phyloP scores from a whole-genome alignment of 2,329 filamentous ascomycete species.

The Botryotinia calthae region DNA sequence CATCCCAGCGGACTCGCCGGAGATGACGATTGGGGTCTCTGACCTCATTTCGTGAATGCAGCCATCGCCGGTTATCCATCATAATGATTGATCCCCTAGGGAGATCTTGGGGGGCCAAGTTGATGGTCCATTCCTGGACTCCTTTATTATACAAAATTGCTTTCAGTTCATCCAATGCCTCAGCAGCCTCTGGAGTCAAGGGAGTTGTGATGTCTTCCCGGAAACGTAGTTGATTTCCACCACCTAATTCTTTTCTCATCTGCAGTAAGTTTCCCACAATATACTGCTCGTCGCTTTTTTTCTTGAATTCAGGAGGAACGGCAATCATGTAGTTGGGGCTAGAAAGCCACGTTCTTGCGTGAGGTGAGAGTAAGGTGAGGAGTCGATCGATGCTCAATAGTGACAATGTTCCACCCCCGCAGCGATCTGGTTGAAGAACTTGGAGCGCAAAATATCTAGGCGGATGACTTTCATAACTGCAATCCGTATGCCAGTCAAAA shows the following conservation, averaged over 20 bases:
- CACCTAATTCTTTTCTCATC: not conserved
- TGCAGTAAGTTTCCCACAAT: slow-evolving; percentile 23
- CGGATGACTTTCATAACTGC: slow-evolving; percentile 32
- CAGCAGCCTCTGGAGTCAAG: slow-evolving; percentile 31
- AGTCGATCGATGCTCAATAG: slow-evolving; percentile 29
- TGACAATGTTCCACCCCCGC: slow-evolving; percentile 27
- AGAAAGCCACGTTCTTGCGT: slow-evolving; percentile 25
- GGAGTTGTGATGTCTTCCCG: slow-evolving; percentile 36
- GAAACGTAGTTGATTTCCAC: slow-evolving; percentile 24
- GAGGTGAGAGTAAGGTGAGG: slow-evolving; percentile 24
- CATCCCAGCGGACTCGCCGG: slow-evolving; percentile 40
- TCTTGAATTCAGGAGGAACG: slow-evolving; percentile 40
- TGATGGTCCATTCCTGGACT: slow-evolving; percentile 13
- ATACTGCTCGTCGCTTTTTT: slow-evolving; percentile 29
- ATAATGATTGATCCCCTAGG: slow-evolving; percentile 38
- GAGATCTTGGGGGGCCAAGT: slow-evolving; percentile 34
- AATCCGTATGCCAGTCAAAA: slow-evolving; percentile 40
- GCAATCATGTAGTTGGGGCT: slow-evolving; percentile 29
- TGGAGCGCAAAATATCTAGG: slow-evolving; percentile 37
- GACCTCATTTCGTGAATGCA: slow-evolving; percentile 41
- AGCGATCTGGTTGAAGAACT: slow-evolving; percentile 32
- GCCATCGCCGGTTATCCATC: slow-evolving; percentile 41
- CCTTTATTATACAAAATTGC: slow-evolving; percentile 25
- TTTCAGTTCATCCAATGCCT: slow-evolving; percentile 38
- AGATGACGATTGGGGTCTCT: slow-evolving; percentile 41